These are phyloP conservation scores for Citrus glauca DNA, from an alignment of 345 rosid genomes.

Conservation along the genomic window DNA sequence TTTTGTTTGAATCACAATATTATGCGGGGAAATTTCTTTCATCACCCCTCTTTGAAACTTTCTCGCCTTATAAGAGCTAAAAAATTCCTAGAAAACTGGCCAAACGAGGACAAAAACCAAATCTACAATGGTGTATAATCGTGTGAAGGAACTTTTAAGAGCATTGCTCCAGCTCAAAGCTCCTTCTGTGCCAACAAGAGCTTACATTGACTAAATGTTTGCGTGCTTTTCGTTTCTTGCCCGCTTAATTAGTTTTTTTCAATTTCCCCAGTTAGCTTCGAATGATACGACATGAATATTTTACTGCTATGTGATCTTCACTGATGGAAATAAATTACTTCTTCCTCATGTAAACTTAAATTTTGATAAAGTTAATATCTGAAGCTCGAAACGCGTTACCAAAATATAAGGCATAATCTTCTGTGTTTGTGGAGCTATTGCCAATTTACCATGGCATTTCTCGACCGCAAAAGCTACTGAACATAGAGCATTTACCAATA, in stretches of 20 bases:
- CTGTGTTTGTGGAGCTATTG: conserved; percentile 55
- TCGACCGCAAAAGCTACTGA: conserved; percentile 26
- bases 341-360: neutral
- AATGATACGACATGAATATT: no score
- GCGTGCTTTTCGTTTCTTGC: no score
- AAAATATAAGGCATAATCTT: conserved; percentile 31
- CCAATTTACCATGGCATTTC: conserved; percentile 32
- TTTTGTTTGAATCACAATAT: no score
- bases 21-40: neutral
- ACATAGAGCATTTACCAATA: neutral
- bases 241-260: no score
- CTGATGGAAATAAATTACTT: no score
- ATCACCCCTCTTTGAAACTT: neutral
- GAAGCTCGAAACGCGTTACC: conserved; percentile 18
- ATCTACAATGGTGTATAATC: no score
- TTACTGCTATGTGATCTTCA: no score
- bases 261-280: no score
- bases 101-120: no score
- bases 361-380: conserved; percentile 9
- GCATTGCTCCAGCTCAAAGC: no score
- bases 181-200: neutral
- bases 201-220: no score
- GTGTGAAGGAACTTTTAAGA: no score
- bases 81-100: neutral
- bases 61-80: neutral